Conservation (phyloP, 768 basidiomycete species). For the Steccherinum ochraceum region DNA sequence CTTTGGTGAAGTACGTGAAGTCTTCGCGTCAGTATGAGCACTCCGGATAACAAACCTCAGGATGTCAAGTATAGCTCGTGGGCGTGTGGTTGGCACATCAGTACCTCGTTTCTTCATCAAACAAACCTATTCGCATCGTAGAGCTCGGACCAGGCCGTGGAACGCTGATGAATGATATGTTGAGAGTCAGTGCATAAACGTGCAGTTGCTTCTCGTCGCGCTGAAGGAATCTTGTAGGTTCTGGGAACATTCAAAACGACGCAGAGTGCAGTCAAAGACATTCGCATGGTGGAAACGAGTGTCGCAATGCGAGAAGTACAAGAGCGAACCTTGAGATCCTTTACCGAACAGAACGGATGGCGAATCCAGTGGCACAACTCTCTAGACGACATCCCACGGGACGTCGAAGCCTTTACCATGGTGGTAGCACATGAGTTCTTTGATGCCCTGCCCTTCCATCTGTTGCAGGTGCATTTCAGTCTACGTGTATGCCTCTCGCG, state of each 20-base stretch:
- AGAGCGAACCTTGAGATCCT: conserved; percentile 37
- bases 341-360: conserved; percentile 26
- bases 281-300: conserved; percentile 84
- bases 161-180: conserved; percentile 83
- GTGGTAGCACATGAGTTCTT: conserved; percentile 96
- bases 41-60: conserved; percentile 33
- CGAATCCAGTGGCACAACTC: conserved; percentile 66
- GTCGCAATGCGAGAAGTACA: conserved; percentile 60
- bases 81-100: conserved; percentile 82
- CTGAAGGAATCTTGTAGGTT: conserved; percentile 31
- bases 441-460: conserved; percentile 89
- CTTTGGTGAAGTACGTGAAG: conserved; percentile 81
- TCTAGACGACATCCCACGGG: conserved; percentile 56
- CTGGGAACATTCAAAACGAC: conserved; percentile 40
- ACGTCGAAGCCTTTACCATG: conserved; percentile 62
- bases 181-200: conserved; percentile 59
- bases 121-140: conserved; percentile 57
- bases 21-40: not conserved
- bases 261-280: conserved; percentile 29
- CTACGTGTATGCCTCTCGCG: not conserved
- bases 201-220: not conserved
- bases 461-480: conserved; percentile 60
- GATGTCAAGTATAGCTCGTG: conserved; percentile 52
- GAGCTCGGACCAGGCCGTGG: conserved; percentile 95
- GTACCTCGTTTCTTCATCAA: conserved; percentile 52